These are phyloP conservation scores for Bruguiera parviflora DNA, from an alignment of 345 rosid species.

Conservation along the genomic window DNA sequence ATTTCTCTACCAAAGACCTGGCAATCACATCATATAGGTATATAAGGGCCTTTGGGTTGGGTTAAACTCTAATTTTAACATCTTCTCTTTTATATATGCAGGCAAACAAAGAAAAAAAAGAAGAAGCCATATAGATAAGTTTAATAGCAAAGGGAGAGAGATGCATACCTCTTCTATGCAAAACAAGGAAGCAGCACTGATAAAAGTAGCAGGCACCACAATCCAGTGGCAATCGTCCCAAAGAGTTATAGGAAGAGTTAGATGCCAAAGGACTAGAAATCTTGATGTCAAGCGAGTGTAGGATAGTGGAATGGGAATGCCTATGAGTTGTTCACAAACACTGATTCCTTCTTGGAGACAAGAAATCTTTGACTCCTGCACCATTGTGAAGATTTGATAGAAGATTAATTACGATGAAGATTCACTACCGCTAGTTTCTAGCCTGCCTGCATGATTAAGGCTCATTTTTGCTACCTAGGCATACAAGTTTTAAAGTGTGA, in stretches of 20 bases:
- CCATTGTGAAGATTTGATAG: background rate
- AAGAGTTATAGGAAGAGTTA: conserved; percentile 86
- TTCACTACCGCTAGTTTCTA: background rate
- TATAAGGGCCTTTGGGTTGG: background rate
- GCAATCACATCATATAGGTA: too few relatives aligned
- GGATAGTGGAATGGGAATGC: conserved; percentile 86
- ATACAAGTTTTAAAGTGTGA: background rate
- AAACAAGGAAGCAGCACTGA: conserved; percentile 94
- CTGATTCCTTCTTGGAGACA: conserved; percentile 84
- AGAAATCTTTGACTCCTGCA: conserved; percentile 70
- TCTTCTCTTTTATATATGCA: background rate
- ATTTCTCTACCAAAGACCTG: too few relatives aligned
- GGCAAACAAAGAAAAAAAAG: background rate
- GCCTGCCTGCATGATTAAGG: background rate
- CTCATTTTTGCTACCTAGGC: background rate
- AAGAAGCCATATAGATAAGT: background rate
- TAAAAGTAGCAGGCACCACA: conserved; percentile 90
- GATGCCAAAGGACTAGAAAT: conserved; percentile 93
- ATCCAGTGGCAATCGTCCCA: conserved; percentile 99
- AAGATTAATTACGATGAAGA: background rate
- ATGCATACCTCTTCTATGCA: conserved; percentile 89
- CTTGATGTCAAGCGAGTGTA: conserved; percentile 93
- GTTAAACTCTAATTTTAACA: background rate
- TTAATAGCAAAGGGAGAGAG: conserved; percentile 2
- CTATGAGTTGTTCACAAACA: conserved; percentile 80